Evolutionary conservation across 306 rosid genomes (phyloP).

Genomic region (Sicyos edulis): DNA sequence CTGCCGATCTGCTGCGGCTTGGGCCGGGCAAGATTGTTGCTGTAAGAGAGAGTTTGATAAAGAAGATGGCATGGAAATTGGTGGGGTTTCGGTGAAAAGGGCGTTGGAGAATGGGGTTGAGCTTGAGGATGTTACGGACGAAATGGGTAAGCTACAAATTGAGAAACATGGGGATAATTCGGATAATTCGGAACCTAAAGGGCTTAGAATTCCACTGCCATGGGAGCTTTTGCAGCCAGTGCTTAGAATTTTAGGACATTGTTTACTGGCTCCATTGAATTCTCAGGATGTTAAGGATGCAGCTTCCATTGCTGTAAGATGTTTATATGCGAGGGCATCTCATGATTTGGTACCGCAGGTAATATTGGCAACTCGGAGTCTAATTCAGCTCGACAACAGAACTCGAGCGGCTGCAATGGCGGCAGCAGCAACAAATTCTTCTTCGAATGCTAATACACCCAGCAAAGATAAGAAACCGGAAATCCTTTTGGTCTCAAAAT

Average conservation of each 20-base stretch:
- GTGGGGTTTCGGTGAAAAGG: conserved; percentile 30
- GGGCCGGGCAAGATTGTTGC: conserved; percentile 85
- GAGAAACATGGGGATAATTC: conserved; percentile 26
- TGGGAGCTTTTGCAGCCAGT: conserved; percentile 95
- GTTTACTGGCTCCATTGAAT: conserved; percentile 76
- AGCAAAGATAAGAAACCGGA: conserved; percentile 85
- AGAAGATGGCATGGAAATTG: conserved; percentile 16
- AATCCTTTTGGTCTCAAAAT: conserved; percentile 76
- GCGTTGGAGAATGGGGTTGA: conserved; percentile 23
- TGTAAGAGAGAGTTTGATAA: conserved; percentile 48
- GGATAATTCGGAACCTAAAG: conserved; percentile 29
- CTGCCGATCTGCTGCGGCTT: conserved; percentile 51
- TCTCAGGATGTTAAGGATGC: conserved; percentile 67
- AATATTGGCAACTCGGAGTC: conserved; percentile 80
- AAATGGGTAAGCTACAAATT: conserved; percentile 41
- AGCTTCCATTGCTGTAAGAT: conserved; percentile 56
- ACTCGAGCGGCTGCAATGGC: conserved; percentile 39
- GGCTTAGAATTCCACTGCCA: conserved; percentile 68
- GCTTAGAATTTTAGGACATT: conserved; percentile 79
- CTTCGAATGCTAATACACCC: conserved; percentile 73
- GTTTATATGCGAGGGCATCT: conserved; percentile 69
- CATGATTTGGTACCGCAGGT: conserved; percentile 92
- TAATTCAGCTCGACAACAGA: conserved; percentile 79
- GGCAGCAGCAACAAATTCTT: conserved; percentile 25
- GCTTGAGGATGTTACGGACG: conserved; percentile 37